A percentile compares a stretch with the other conserved stretches of the same genome.
Evolutionary conservation across 2,329 filamentous ascomycete genomes (phyloP).

Genomic region (Pyricularia sp.): DNA sequence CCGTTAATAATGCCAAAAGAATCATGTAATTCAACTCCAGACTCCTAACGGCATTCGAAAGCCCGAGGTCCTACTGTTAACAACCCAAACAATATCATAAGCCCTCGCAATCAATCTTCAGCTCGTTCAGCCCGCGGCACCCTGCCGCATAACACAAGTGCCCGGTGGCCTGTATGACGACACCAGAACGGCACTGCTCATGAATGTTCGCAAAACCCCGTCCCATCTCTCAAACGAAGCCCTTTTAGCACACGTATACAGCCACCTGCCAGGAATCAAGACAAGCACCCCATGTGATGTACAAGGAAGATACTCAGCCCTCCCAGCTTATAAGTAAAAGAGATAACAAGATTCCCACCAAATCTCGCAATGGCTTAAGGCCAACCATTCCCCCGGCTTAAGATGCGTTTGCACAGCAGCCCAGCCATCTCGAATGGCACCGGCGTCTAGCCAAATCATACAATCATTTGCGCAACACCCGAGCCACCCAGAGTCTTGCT

Average conservation of each 20-base stretch:
- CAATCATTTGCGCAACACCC: constrained; percentile 96
- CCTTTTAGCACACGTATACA: background rate
- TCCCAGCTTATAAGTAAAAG: background rate
- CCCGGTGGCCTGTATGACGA: background rate
- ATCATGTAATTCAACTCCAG: background rate
- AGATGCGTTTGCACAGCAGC: background rate
- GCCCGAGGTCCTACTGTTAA: background rate
- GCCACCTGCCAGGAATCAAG: background rate
- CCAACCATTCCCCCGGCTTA: background rate
- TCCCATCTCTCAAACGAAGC: background rate
- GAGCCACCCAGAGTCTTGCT: constrained; percentile 95
- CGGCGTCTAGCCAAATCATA: constrained; percentile 39
- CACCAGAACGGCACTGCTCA: background rate
- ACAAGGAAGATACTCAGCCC: background rate
- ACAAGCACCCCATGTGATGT: background rate
- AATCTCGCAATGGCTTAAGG: background rate
- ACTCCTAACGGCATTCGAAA: constrained; percentile 1
- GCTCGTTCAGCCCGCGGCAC: background rate
- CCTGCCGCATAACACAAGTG: background rate
- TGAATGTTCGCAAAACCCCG: background rate
- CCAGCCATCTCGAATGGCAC: background rate
- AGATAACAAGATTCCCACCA: background rate
- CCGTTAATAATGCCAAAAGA: background rate
- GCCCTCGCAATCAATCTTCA: background rate
- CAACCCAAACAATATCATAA: background rate